Evolutionary conservation across 352 stramenopile species (phyloP).

Genomic region (Phytopythium oedochilum): DNA sequence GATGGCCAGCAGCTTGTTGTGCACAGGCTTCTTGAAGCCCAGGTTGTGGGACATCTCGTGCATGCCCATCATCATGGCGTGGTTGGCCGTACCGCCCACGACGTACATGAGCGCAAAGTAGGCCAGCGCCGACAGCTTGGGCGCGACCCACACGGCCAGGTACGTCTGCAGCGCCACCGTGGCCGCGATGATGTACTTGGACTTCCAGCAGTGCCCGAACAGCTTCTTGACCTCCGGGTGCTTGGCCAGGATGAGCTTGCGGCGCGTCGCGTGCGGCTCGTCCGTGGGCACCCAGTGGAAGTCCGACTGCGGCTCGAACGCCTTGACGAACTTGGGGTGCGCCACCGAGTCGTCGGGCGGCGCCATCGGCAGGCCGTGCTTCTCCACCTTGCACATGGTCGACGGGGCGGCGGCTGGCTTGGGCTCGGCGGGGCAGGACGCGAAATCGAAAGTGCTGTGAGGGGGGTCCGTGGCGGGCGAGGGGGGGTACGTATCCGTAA

Average conservation of each 20-base stretch:
- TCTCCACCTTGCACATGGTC: slow-evolving; percentile 45
- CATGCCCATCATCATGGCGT: slow-evolving; percentile 94
- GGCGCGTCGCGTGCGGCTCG: slow-evolving; percentile 84
- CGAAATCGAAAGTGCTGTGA: slow-evolving; percentile 9
- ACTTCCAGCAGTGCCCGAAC: slow-evolving; percentile 80
- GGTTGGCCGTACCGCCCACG: slow-evolving; percentile 90
- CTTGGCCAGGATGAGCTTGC: slow-evolving; percentile 81
- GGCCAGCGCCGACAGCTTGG: slow-evolving; percentile 59
- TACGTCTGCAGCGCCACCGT: slow-evolving; percentile 83
- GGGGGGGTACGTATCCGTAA: no score
- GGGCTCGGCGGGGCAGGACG: not conserved
- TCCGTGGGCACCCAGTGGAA: slow-evolving; percentile 85
- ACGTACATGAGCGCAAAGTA: slow-evolving; percentile 75
- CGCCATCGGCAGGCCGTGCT: slow-evolving; percentile 27
- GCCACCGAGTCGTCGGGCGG: slow-evolving; percentile 28
- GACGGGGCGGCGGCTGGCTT: not conserved
- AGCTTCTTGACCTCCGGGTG: slow-evolving; percentile 90
- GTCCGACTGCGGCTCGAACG: slow-evolving; percentile 41
- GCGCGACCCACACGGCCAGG: slow-evolving; percentile 52
- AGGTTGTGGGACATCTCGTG: slow-evolving; percentile 97
- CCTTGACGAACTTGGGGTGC: slow-evolving; percentile 42
- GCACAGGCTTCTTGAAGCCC: slow-evolving; percentile 87
- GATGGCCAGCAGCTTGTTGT: slow-evolving; percentile 91
- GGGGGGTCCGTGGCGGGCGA: no score
- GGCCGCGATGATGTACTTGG: slow-evolving; percentile 81